Percentiles rank a stretch among this genome's conserved stretches.
Conservation (phyloP, 2,329 filamentous ascomycete genomes). For the Anthostomella pinea region DNA sequence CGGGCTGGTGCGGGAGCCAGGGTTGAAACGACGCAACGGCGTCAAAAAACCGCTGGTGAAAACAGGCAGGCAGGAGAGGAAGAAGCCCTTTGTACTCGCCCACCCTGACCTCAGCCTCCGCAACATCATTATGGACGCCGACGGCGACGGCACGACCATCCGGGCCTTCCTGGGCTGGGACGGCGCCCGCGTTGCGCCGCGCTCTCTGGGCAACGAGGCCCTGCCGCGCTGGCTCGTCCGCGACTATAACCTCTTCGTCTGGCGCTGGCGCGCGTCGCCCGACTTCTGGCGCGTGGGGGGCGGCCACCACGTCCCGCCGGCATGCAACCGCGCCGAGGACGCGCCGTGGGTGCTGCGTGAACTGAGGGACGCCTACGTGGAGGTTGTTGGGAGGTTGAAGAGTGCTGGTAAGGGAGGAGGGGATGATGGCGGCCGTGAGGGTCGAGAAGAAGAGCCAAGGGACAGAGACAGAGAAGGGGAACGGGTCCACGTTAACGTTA, state of each 20-base stretch:
- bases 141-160: constrained; percentile 17
- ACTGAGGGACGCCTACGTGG: constrained; percentile 20
- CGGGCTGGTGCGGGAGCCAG: constrained; percentile 18
- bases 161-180: constrained; percentile 27
- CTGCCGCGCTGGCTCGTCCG: constrained; percentile 25
- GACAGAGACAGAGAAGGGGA: not conserved
- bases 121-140: constrained; percentile 24
- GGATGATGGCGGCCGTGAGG: not conserved
- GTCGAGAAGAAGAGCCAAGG: not conserved
- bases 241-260: constrained; percentile 25
- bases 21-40: not conserved
- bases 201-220: constrained; percentile 23
- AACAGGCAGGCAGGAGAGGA: constrained; percentile 4
- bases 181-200: constrained; percentile 17
- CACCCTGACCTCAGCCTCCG: constrained; percentile 24
- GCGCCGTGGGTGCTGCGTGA: constrained; percentile 22
- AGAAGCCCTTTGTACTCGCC: constrained; percentile 21
- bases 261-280: constrained; percentile 18
- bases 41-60: too few species aligned
- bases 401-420: not conserved
- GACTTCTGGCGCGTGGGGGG: constrained; percentile 12
- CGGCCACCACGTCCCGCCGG: constrained; percentile 1
- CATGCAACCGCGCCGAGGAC: constrained; percentile 18
- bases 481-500: constrained; percentile 9
- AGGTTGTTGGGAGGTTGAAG: constrained; percentile 14